These are phyloP conservation scores for Chlorociboria aeruginascens DNA, from an alignment of 495 filamentous ascomycete genomes.

Conservation along the genomic window DNA sequence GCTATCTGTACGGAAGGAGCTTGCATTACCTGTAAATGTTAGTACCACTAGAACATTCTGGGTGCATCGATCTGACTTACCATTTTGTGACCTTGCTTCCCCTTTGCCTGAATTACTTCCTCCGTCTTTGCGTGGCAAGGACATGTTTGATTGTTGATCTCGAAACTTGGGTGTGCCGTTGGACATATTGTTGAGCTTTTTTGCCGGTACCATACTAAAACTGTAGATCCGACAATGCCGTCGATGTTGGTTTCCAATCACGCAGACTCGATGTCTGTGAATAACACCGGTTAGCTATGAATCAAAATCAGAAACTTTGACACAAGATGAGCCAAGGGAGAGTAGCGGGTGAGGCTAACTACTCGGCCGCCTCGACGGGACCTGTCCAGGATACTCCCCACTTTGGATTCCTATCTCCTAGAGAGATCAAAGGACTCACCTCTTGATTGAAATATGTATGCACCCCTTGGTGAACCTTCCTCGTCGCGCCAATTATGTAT, in stretches of 20 bases:
- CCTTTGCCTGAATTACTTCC: constrained; percentile 31
- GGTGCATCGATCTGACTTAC: constrained; percentile 30
- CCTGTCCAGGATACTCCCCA: too few species aligned
- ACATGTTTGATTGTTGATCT: constrained; percentile 39
- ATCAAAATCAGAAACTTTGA: neutral
- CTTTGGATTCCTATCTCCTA: neutral
- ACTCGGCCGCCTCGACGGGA: neutral
- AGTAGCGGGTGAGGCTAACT: neutral
- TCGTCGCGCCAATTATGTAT: constrained; percentile 1
- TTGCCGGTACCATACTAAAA: constrained; percentile 17
- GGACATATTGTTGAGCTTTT: constrained; percentile 18
- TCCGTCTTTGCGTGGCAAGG: constrained; percentile 67
- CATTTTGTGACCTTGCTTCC: constrained; percentile 53
- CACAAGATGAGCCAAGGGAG: neutral
- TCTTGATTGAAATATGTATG: constrained; percentile 7
- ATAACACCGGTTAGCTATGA: neutral
- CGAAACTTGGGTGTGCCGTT: constrained; percentile 30
- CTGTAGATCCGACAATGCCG: neutral
- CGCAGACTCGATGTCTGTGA: neutral
- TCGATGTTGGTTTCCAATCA: constrained; percentile 32
- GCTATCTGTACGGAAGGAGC: constrained; percentile 67
- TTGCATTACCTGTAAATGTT: constrained; percentile 13
- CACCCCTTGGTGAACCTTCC: neutral
- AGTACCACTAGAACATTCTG: neutral
- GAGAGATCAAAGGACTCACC: constrained; percentile 3